These are phyloP conservation scores for Colletotrichum coccodes DNA, from an alignment of 2,329 filamentous ascomycete species.

Conservation along the genomic window DNA sequence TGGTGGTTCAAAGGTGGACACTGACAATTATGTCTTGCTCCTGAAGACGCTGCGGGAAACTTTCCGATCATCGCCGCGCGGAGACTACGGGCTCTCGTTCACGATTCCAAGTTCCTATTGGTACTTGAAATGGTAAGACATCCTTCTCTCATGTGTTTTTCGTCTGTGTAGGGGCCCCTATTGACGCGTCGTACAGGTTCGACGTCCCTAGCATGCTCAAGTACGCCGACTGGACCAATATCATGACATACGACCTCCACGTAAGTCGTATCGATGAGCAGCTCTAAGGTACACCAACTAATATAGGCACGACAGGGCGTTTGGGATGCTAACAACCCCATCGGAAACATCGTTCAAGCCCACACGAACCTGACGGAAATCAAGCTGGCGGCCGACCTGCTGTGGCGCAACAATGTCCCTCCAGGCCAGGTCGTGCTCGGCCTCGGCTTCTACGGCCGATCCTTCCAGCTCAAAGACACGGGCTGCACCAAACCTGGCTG, in stretches of 20 bases:
- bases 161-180: too few relatives aligned
- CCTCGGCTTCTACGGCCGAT: background rate
- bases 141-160: too few relatives aligned
- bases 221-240: conserved; percentile 51
- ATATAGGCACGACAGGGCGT: too few relatives aligned
- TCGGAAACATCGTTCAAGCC: background rate
- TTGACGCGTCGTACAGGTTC: too few relatives aligned
- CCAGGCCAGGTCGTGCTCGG: conserved; percentile 49
- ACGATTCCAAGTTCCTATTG: conserved; percentile 40
- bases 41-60: conserved; percentile 30
- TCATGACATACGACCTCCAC: conserved; percentile 36
- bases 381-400: background rate
- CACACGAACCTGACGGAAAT: conserved; percentile 29
- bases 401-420: conserved; percentile 39
- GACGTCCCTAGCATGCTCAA: conserved; percentile 35
- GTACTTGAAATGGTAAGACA: too few relatives aligned
- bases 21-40: conserved; percentile 41
- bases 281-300: too few relatives aligned
- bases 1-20: conserved; percentile 47
- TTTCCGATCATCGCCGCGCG: background rate
- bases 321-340: conserved; percentile 41
- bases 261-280: conserved; percentile 34
- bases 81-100: conserved; percentile 42
- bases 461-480: conserved; percentile 4
- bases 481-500: conserved; percentile 36